Conservation (phyloP, 2,329 filamentous ascomycete species). For the Blastomyces silverae region DNA sequence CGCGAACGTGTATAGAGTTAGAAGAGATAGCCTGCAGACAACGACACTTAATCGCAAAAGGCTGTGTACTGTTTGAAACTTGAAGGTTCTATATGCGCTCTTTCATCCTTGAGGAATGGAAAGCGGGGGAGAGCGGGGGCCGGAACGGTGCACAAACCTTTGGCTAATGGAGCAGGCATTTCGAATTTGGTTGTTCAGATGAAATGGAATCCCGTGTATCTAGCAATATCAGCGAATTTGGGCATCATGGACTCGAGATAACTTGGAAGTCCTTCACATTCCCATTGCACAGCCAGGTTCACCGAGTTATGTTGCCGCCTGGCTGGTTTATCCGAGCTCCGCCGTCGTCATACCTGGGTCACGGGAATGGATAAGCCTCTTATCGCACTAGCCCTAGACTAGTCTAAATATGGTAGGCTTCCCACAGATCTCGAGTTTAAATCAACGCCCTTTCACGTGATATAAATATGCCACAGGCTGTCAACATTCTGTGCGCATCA, state of each 20-base stretch:
- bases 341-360: background rate
- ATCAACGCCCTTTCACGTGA: background rate
- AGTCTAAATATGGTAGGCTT: background rate
- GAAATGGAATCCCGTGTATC: background rate
- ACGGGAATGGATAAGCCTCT: conserved; percentile 1
- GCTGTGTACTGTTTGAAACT: conserved; percentile 19
- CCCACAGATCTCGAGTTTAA: conserved; percentile 6
- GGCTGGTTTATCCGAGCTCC: background rate
- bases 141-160: conserved; percentile 34
- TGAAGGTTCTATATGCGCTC: background rate
- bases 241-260: background rate
- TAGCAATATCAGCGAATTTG: background rate
- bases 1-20: background rate
- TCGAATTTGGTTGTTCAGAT: conserved; percentile 18
- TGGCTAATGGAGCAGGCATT: conserved; percentile 45
- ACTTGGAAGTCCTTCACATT: background rate
- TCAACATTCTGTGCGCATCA: background rate
- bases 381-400: background rate
- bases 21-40: background rate
- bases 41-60: background rate
- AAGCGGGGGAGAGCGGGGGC: conserved; percentile 1
- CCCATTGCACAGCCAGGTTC: background rate
- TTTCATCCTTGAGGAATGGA: conserved; percentile 8
- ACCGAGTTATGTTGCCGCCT: conserved; percentile 15
- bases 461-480: background rate